Evolutionary conservation across 805 yeast species (phyloP).

Genomic region (Wickerhamomyces silvicola): DNA sequence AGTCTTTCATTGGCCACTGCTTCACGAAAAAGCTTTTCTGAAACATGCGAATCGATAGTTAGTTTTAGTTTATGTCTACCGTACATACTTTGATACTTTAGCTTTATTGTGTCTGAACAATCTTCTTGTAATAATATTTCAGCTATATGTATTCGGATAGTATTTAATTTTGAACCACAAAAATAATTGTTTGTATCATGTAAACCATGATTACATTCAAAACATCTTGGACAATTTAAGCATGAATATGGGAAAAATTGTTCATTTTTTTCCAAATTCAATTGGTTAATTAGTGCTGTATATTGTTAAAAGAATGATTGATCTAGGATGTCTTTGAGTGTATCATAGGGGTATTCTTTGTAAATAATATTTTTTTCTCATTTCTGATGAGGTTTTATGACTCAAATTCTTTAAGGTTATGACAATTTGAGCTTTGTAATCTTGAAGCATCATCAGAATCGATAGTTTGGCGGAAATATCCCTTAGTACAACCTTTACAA

Average conservation of each 20-base stretch:
- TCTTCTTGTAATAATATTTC: constrained; percentile 13
- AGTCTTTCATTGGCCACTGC: constrained; percentile 35
- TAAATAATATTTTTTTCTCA: constrained; percentile 34
- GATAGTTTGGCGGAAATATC: constrained; percentile 37
- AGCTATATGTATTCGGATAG: constrained; percentile 25
- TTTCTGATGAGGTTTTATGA: constrained; percentile 21
- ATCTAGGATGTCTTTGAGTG: constrained; percentile 28
- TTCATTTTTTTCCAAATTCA: constrained; percentile 37
- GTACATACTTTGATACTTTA: constrained; percentile 32
- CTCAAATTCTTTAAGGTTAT: constrained; percentile 16
- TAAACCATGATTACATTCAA: constrained; percentile 52
- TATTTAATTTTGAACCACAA: constrained; percentile 34
- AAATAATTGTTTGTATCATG: constrained; percentile 46
- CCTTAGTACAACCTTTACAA: constrained; percentile 39
- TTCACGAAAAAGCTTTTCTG: constrained; percentile 41
- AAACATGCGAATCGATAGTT: constrained; percentile 37
- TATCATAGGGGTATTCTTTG: constrained; percentile 32
- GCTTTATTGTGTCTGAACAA: constrained; percentile 27
- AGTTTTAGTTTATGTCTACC: constrained; percentile 37
- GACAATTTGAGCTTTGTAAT: constrained; percentile 53
- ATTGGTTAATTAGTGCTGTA: constrained; percentile 28
- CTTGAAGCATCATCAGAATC: constrained; percentile 41
- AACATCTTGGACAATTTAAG: constrained; percentile 50
- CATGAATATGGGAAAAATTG: constrained; percentile 42
- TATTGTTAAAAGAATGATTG: constrained; percentile 31